Evolutionary conservation across 1,139 yeast species (phyloP), one percentile per base, ranked within the genome.

Genomic region (Nakaseomyces uthaithaninus): DNA sequence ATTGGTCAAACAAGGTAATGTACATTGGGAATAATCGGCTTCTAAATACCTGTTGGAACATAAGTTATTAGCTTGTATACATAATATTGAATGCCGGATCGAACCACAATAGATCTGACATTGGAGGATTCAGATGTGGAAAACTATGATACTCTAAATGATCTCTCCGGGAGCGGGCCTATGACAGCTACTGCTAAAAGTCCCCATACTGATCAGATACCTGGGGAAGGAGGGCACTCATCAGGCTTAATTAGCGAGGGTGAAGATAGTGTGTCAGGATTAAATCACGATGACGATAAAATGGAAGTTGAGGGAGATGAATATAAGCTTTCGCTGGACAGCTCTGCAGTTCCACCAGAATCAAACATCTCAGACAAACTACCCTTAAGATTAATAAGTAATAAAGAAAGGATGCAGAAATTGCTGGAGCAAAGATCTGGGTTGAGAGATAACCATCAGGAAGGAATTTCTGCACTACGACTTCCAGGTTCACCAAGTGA

Each of bases 91-190:
- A 43, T 38, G 45, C 39, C 36, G 17, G 33, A 39, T 16, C 37
- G 43, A 8, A 46, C 48, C 27, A 47, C 53, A 14, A 51, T 51
- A 20, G 55, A 51, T 38, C 41, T 51, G 20, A 51, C 54, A 3
- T 39, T 39, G 26, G 51, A 48, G 8, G 51, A 46, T 33, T 46
- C 50, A 24, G 50, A 47, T 16, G 35, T 15, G 7, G 44, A 39
- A 19, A 40, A 36, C 15, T 31, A 31, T 31, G 15, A 31, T 11
- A 25, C 35, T 17, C 25, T 31, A 12, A 25, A 25, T 2, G 35
- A 31, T 6, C 35, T 31, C 4, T 25, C 35, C 7, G 33, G 33
- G 18, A 11, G 33, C n/a, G n/a, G n/a, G n/a, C n/a, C n/a, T n/a
- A n/a, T n/a, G n/a, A n/a, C n/a, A n/a, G n/a, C n/a, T n/a, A n/a